phyloP scores from a whole-genome alignment of 768 basidiomycete genomes.

The Lactarius akahatsu region DNA sequence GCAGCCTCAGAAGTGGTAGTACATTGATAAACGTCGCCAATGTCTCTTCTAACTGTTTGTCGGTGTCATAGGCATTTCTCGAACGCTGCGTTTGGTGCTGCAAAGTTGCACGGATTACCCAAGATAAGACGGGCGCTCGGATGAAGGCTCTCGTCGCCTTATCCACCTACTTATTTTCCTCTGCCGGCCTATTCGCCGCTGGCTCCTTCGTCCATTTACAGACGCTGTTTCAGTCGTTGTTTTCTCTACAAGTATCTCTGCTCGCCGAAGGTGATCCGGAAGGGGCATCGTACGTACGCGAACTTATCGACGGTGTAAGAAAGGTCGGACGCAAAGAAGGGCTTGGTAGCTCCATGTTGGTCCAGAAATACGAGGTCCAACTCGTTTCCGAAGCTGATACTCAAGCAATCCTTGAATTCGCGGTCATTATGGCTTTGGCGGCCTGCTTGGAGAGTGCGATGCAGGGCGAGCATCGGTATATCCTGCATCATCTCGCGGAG shows the following conservation, averaged over 20 bases:
- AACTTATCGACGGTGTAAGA: conserved; percentile 47
- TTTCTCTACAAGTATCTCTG: conserved; percentile 49
- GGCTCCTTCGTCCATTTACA: conserved; percentile 49
- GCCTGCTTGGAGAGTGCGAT: conserved; percentile 51
- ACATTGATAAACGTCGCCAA: not conserved
- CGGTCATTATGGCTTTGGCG: conserved; percentile 43
- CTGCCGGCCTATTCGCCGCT: conserved; percentile 43
- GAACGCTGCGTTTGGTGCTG: conserved; percentile 73
- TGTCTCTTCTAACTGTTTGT: not conserved
- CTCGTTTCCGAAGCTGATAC: conserved; percentile 28
- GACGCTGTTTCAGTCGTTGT: conserved; percentile 51
- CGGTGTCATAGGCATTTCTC: conserved; percentile 41
- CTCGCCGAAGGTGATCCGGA: conserved; percentile 29
- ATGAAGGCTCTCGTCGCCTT: conserved; percentile 52
- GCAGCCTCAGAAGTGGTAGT: conserved; percentile 52
- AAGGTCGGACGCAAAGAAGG: conserved; percentile 51
- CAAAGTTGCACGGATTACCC: conserved; percentile 47
- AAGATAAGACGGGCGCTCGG: conserved; percentile 43
- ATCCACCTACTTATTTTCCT: conserved; percentile 45
- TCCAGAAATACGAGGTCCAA: conserved; percentile 50
- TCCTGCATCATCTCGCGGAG: conserved; percentile 1
- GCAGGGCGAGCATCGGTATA: conserved; percentile 27
- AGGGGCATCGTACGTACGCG: conserved; percentile 41
- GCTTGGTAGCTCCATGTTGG: conserved; percentile 46
- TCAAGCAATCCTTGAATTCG: conserved; percentile 42